A percentile compares a stretch with the other conserved stretches of the same genome.
phyloP scores from a whole-genome alignment of 2,329 filamentous ascomycete genomes.

The Thyridium curvatum region DNA sequence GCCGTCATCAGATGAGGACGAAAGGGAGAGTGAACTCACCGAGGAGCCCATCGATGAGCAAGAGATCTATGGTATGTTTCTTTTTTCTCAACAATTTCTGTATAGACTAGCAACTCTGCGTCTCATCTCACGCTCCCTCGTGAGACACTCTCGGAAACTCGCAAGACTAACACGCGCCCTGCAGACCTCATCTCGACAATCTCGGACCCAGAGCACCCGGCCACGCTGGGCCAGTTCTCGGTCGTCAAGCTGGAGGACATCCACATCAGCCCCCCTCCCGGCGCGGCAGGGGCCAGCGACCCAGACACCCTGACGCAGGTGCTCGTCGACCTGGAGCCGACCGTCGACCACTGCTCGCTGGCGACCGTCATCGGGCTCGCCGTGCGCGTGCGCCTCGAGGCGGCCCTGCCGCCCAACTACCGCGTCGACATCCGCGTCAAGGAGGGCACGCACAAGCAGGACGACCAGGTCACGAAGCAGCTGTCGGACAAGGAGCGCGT shows the following conservation, averaged over 20 bases:
- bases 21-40: conserved; percentile 30
- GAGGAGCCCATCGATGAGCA: conserved; percentile 91
- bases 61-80: conserved; percentile 77
- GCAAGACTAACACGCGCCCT: conserved; percentile 2
- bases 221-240: conserved; percentile 85
- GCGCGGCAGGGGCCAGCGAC: conserved; percentile 30
- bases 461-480: conserved; percentile 95
- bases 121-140: neutral
- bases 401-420: conserved; percentile 85
- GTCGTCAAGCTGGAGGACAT: conserved; percentile 97
- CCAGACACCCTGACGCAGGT: conserved; percentile 62
- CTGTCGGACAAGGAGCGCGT: conserved; percentile 94
- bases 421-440: conserved; percentile 91
- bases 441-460: conserved; percentile 90
- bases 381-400: conserved; percentile 84
- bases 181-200: conserved; percentile 90
- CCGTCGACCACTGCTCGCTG: conserved; percentile 92
- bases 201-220: conserved; percentile 91
- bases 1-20: conserved; percentile 12
- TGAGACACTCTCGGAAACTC: too few relatives aligned
- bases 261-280: conserved; percentile 61
- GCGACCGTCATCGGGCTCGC: conserved; percentile 95
- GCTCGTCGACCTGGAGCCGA: conserved; percentile 86
- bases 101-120: too few relatives aligned
- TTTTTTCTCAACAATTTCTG: too few relatives aligned